Evolutionary conservation across 2,329 filamentous ascomycete species (phyloP).

Genomic region (Aspergillus proliferans): DNA sequence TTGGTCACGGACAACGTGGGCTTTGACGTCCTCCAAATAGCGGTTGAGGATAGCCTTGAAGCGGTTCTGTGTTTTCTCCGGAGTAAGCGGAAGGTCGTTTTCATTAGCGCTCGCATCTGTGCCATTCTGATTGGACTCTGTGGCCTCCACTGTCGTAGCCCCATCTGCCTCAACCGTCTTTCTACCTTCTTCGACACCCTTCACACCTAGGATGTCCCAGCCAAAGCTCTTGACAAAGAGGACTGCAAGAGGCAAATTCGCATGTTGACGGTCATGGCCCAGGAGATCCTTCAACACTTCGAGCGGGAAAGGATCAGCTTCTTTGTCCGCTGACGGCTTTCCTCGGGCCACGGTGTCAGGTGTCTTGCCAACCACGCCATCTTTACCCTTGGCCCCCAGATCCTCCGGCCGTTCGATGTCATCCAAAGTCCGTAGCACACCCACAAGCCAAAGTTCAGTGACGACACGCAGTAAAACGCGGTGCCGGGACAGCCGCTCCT

Average conservation of each 20-base stretch:
- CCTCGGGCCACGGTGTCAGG: slow-evolving; percentile 56
- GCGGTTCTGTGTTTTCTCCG: slow-evolving; percentile 71
- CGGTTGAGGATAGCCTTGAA: slow-evolving; percentile 79
- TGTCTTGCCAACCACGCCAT: slow-evolving; percentile 43
- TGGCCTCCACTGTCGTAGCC: slow-evolving; percentile 49
- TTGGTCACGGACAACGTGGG: slow-evolving; percentile 83
- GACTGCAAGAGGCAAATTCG: slow-evolving; percentile 84
- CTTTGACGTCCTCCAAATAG: slow-evolving; percentile 90
- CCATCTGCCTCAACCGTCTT: slow-evolving; percentile 81
- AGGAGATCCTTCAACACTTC: slow-evolving; percentile 97
- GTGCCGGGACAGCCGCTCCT: slow-evolving; percentile 81
- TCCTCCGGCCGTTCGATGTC: slow-evolving; percentile 62
- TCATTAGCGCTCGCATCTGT: slow-evolving; percentile 41
- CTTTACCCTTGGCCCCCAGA: slow-evolving; percentile 49
- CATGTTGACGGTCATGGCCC: slow-evolving; percentile 85
- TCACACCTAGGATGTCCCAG: slow-evolving; percentile 89
- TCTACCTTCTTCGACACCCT: slow-evolving; percentile 65
- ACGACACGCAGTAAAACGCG: slow-evolving; percentile 80
- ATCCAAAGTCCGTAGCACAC: slow-evolving; percentile 73
- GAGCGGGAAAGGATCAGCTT: slow-evolving; percentile 85
- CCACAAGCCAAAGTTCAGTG: slow-evolving; percentile 93
- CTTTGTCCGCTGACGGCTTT: slow-evolving; percentile 55
- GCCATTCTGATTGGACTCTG: slow-evolving; percentile 27
- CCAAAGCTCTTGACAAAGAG: slow-evolving; percentile 93
- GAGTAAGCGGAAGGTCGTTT: slow-evolving; percentile 67